Base-by-base conservation (phyloP, 78 protist species). In the Pelomyxa schiedti region DNA sequence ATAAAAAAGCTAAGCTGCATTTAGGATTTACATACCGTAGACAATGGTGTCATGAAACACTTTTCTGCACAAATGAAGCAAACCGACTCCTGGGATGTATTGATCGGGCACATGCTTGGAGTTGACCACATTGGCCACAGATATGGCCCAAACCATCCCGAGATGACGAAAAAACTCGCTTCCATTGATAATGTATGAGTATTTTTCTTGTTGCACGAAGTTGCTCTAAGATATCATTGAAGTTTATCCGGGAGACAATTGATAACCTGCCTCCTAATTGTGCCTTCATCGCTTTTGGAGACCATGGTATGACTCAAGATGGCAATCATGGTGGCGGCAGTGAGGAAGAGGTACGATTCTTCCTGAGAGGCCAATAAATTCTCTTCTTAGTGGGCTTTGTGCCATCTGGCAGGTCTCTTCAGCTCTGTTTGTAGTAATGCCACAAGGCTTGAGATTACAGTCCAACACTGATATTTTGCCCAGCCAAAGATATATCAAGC, bases 51-150 rank as follows among this genome's bases (percentile, higher is more conserved):
- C 24, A 24, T 81, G 8, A 64, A 39, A 2, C 43, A 86, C 41
- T 66, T 92, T 16, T 35, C 53, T 32, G 78, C 79, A 26, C 84
- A 75, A 38, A 39, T 77, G 69, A 36, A n/a, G 39, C 32, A 65
- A 64, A 30, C 42, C 16, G 3, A 26, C n/a, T 4, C 64, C 35
- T 92, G 86, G 90, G 76, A 84, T 66, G 70, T 94, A n/a, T 40
- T 88, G 8, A 74, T 94, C 2, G 83, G 85, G 1, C 98, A 95
- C 84, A 69, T 92, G 30, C 78, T 95, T n/a, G 98, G 98, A 30
- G 93, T 93, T 47, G 98, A 95, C 75, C 98, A 95, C 86, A 82
- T 84, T 8, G 98, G 97, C 28, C 97, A 95, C 75, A 41, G 86
- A 8, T 79, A 64, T 64, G 90, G 93, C 28, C 85, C 89, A 5